Base-by-base conservation (phyloP, 495 filamentous ascomycete genomes). In the Daldinia decipiens region DNA sequence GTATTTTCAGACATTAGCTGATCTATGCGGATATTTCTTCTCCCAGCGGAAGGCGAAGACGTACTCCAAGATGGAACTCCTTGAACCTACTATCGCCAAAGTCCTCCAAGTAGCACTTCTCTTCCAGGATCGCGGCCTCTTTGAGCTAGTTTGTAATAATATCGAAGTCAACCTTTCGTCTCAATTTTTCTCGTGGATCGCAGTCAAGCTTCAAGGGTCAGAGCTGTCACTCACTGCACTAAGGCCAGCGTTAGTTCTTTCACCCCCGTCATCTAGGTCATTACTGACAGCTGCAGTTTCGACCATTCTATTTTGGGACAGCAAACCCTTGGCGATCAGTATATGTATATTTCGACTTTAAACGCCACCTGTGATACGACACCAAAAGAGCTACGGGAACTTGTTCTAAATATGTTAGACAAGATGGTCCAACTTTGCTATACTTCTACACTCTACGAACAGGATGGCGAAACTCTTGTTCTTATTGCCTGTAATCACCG, bases 381-480 rank as follows among this genome's bases (percentile, higher is more conserved):
- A 13, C 47, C 56, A n/a, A 45, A 36, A 6, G 32, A 43, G 12
- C 32, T 67, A 38, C 26, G 57, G n/a, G 21, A 24, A 9, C 50
- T 60, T 3, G 36, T 38, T 8, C 38, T 60, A 12, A 6, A 26
- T 40, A 15, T 43, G 9, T 26, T 67, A 1, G 47, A 67, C 24
- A 55, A 47, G 15, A 67, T 67, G 56, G 56, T 61, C 13, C 36
- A 36, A 7, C 12, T 45, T 9, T 67, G 64, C 19, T 54, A 55
- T 17, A 34, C n/a, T 5, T 45, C 56, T 34, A 27, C 17, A 19
- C 27, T 67, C 27, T 61, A 47, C n/a, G 64, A 67, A 11, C 45
- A 61, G 13, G 64, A 67, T 24, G 64, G 56, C 3, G 26, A 67
- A 21, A 59, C 36, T 8, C 57, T 67, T 15, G 64, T 67, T n/a